Base-by-base conservation (phyloP, 106 monocot species). In the Narthecium ossifragum region DNA sequence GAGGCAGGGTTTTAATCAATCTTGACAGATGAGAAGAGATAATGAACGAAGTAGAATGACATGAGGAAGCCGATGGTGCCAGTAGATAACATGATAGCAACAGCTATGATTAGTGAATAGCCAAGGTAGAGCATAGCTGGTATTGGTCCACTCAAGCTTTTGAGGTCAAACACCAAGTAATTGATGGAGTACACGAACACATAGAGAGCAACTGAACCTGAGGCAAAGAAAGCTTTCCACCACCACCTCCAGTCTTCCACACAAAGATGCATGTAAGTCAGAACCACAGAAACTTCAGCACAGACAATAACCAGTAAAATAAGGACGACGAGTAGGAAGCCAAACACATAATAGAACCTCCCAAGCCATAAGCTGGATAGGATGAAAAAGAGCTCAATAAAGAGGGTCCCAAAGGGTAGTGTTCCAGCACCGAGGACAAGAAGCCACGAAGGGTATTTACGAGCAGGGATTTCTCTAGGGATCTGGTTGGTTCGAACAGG, bases 181-280 rank as follows among this genome's bases (percentile, higher is more conserved):
- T 85, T 80, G 62, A 80, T 68, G 10, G 80, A 85, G 59, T 85
- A 85, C 0, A 85, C 57, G 56, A 85, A 80, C 25, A 85, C 80
- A 59, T 85, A 85, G 27, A 85, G 51, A 4, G 85, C 76, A 30
- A 80, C 85, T 2, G 80, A 80, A 9, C 80, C 85, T 26, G 80
- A 80, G 6, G 85, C 80, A 55, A 70, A 80, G 73, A 85, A 85
- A 41, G 80, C 61, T 45, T 85, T 85, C 85, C 85, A 85, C 85
- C 85, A 85, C 85, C 85, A 85, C 66, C 73, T 80, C 80, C 76
- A 85, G 63, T 85, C 77, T 69, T 80, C 85, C 55, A 85, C 80
- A 21, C 85, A 80, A 11, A 85, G 80, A 60, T 77, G 76, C 85
- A 85, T 85, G 50, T 80, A 85, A 6, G 85, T 85, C 29, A 85